Conservation (phyloP, 495 filamentous ascomycete species). For the Talaromyces nanjingensis region DNA sequence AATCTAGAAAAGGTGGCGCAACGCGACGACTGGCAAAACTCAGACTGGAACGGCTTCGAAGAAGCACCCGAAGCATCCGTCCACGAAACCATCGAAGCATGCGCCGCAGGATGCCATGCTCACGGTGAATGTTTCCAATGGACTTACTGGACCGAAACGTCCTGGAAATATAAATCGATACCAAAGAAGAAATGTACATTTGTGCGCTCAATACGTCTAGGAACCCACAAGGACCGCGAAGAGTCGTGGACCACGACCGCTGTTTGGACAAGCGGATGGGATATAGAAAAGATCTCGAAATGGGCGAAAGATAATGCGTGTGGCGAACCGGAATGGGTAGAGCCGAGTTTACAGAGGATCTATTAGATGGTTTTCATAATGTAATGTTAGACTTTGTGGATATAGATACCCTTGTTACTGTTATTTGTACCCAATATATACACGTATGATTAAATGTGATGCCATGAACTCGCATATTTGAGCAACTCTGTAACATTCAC, state of each 20-base stretch:
- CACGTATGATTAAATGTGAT: background rate
- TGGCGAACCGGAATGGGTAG: slow-evolving; percentile 21
- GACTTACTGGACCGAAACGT: slow-evolving; percentile 18
- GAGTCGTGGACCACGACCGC: slow-evolving; percentile 15
- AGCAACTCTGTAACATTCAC: slow-evolving; percentile 62
- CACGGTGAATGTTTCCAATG: slow-evolving; percentile 22
- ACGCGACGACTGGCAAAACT: slow-evolving; percentile 29
- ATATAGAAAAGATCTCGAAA: slow-evolving; percentile 21
- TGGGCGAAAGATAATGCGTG: slow-evolving; percentile 18
- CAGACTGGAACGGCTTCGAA: slow-evolving; percentile 21
- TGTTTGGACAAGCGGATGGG: slow-evolving; percentile 19
- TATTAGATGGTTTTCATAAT: slow-evolving; percentile 5
- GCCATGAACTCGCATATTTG: slow-evolving; percentile 9
- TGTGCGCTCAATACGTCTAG: slow-evolving; percentile 21
- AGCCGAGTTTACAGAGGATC: slow-evolving; percentile 25
- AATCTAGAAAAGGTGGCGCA: slow-evolving; percentile 13
- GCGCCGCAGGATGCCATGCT: slow-evolving; percentile 21
- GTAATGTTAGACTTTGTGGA: background rate
- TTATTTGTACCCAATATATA: background rate
- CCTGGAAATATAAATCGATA: background rate
- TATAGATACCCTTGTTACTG: background rate
- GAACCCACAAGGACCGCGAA: slow-evolving; percentile 9
- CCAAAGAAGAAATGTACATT: slow-evolving; percentile 18
- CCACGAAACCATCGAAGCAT: slow-evolving; percentile 19
- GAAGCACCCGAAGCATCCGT: slow-evolving; percentile 19